phyloP scores from a whole-genome alignment of 176 grass and related monocot species.

The Oryza glumipatula region DNA sequence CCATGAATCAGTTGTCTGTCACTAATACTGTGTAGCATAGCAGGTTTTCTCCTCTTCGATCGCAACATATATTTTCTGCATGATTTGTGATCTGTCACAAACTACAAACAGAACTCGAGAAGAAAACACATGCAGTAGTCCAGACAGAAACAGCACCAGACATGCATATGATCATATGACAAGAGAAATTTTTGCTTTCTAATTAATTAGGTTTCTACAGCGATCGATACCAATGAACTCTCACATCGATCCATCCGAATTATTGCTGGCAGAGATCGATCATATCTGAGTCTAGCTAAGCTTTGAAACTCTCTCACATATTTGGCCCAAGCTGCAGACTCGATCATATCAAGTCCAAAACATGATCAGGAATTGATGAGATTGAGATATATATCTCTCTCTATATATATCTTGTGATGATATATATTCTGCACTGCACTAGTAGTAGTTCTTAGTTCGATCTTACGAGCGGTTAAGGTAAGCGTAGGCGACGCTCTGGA shows the following conservation, averaged over 20 bases:
- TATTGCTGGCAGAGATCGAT: slow-evolving; percentile 33
- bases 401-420: slow-evolving; percentile 50
- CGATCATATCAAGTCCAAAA: slow-evolving; percentile 41
- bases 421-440: slow-evolving; percentile 51
- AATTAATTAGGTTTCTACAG: slow-evolving; percentile 45
- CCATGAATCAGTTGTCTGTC: slow-evolving; percentile 46
- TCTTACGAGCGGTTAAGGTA: slow-evolving; percentile 73
- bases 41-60: not conserved
- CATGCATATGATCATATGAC: not conserved
- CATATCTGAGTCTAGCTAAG: not conserved
- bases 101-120: slow-evolving; percentile 13
- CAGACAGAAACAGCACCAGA: slow-evolving; percentile 14
- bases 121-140: slow-evolving; percentile 12
- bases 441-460: slow-evolving; percentile 41
- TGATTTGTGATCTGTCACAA: slow-evolving; percentile 3
- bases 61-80: slow-evolving; percentile 6
- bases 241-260: slow-evolving; percentile 26
- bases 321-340: slow-evolving; percentile 24
- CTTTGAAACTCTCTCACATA: slow-evolving; percentile 35
- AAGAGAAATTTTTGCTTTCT: not conserved
- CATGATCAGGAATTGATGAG: slow-evolving; percentile 44
- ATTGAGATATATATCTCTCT: slow-evolving; percentile 34
- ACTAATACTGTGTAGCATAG: slow-evolving; percentile 18
- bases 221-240: slow-evolving; percentile 41
- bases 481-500: slow-evolving; percentile 72